Base-by-base conservation (phyloP, 495 filamentous ascomycete species). In the Talaromyces trachyspermus region DNA sequence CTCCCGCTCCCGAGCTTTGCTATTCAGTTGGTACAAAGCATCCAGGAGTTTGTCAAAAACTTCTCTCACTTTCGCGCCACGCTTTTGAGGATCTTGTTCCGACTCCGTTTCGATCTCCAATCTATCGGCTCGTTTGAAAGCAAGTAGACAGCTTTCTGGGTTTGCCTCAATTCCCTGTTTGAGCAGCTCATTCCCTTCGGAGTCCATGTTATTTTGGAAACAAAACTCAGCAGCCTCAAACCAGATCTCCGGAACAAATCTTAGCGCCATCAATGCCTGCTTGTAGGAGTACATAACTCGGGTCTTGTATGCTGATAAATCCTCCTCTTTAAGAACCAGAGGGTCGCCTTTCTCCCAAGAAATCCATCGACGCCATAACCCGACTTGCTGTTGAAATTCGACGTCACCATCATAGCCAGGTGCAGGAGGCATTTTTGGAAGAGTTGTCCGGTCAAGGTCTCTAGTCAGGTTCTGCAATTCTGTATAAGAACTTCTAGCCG, bases 181-280 rank as follows among this genome's bases (percentile, higher is more conserved):
- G 33, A 98, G 72, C 53, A 96, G 91, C 2, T 85, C 78, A 48
- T 83, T 82, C 17, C 86, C 86, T 43, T 85, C 81, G 14, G 68
- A 66, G 29, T 77, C 79, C 67, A 82, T 62, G 43, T 78, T 78
- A 57, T 95, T 89, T 41, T 80, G 70, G 58, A 89, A 86, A 65
- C 89, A 95, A 72, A 90, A 98, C 48, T 95, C 86, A 10, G 89
- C 86, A 2, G 90, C 92, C 39, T 95, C 89, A 53, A 85, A 91
- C 92, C 92, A 98, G 52, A 96, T 80, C 60, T 91, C 86, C 2
- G 94, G 92, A 74, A 89, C 86, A 59, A 95, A 98, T 45, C 88
- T 77, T 50, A 98, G 67, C 7, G 89, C 84, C 89, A 96, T 96
- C 29, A 92, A 69, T 23, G 92, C 86, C 61, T 95, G 91, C 66